phyloP scores from a whole-genome alignment of 2,329 filamentous ascomycete genomes.

The Fusarium siculi region DNA sequence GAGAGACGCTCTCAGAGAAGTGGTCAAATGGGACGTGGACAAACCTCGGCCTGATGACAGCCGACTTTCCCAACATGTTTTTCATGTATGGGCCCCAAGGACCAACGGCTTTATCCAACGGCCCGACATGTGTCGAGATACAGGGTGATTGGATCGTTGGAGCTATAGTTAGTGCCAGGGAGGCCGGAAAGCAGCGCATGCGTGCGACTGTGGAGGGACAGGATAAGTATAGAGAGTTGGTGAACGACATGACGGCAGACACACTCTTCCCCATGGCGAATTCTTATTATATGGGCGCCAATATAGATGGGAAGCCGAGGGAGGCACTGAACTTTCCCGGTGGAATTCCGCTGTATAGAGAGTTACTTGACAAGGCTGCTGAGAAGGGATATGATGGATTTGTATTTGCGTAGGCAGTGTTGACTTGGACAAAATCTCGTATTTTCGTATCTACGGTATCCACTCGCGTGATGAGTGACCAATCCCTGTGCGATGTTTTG shows the following conservation, averaged over 20 bases:
- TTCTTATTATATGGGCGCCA: too few relatives aligned
- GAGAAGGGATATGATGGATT: neutral
- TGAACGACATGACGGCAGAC: neutral
- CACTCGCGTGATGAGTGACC: neutral
- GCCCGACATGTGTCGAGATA: too few relatives aligned
- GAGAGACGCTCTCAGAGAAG: too few relatives aligned
- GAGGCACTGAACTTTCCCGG: rapidly evolving
- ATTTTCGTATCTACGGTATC: neutral
- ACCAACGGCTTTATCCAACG: too few relatives aligned
- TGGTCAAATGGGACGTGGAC: too few relatives aligned
- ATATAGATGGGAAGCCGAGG: neutral
- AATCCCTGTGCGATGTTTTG: neutral
- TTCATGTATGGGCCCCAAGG: too few relatives aligned
- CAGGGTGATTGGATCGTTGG: too few relatives aligned
- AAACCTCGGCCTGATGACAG: too few relatives aligned
- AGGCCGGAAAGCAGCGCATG: neutral
- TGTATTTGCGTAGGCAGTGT: too few relatives aligned
- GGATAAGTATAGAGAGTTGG: neutral
- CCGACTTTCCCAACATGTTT: too few relatives aligned
- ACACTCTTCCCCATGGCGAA: neutral
- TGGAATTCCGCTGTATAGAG: too few relatives aligned
- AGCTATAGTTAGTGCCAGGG: too few relatives aligned
- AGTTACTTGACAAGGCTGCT: neutral
- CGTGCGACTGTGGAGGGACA: neutral
- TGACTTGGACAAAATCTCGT: neutral